Percentiles rank a stretch among this genome's conserved stretches.
These are phyloP conservation scores for Tolypocladium tundrense DNA, from an alignment of 2,329 filamentous ascomycete species.

Conservation along the genomic window DNA sequence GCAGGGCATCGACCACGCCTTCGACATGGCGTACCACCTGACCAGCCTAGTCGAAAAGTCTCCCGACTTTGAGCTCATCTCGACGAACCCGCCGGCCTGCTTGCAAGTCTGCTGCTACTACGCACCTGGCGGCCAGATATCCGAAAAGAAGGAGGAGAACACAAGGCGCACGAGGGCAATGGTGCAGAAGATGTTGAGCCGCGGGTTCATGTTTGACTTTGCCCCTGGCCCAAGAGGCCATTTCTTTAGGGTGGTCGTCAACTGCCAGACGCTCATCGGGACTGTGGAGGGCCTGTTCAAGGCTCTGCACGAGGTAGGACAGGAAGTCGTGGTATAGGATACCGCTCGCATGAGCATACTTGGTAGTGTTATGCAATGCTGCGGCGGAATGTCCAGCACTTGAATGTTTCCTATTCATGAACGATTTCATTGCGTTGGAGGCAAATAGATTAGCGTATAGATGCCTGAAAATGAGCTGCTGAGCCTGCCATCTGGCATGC, in stretches of 20 bases:
- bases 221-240: constrained; percentile 43
- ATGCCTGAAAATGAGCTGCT: background rate
- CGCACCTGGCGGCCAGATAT: constrained; percentile 41
- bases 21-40: constrained; percentile 58
- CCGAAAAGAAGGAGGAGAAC: constrained; percentile 30
- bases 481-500: background rate
- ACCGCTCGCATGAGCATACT: background rate
- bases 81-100: constrained; percentile 69
- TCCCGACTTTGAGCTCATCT: constrained; percentile 59
- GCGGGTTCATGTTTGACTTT: constrained; percentile 52
- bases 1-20: constrained; percentile 59
- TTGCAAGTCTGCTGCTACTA: constrained; percentile 94
- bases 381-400: background rate
- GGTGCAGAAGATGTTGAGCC: constrained; percentile 32
- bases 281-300: constrained; percentile 45
- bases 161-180: constrained; percentile 38
- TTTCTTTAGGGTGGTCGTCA: constrained; percentile 49
- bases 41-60: constrained; percentile 43
- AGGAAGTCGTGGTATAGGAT: constrained; percentile 4
- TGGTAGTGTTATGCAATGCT: too few relatives aligned
- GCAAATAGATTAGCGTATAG: background rate
- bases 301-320: constrained; percentile 36
- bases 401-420: background rate
- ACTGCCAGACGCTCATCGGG: constrained; percentile 38
- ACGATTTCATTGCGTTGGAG: background rate